phyloP scores from a whole-genome alignment of 2,329 filamentous ascomycete species.

The Aspergillus melleus region DNA sequence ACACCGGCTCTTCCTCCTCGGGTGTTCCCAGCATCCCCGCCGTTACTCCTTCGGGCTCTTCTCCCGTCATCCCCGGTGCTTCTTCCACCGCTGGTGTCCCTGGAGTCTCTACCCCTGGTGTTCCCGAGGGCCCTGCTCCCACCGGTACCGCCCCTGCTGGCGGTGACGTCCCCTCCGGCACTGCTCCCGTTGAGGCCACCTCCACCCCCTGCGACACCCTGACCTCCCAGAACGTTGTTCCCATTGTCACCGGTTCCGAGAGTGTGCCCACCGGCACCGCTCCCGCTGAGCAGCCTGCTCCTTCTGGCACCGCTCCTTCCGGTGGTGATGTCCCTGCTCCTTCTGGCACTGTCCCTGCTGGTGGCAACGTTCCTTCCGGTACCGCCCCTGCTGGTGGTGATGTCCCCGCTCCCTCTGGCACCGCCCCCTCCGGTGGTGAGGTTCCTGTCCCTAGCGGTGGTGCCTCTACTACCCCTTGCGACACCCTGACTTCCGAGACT shows the following conservation, averaged over 20 bases:
- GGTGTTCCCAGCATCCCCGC: slow-evolving; percentile 17
- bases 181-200: slow-evolving; percentile 4
- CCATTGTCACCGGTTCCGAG: slow-evolving; percentile 12
- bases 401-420: slow-evolving; percentile 6
- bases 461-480: slow-evolving; percentile 6
- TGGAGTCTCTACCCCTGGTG: slow-evolving; percentile 8
- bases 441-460: not conserved
- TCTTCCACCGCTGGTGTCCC: slow-evolving; percentile 13
- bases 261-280: slow-evolving; percentile 5
- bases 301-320: slow-evolving; percentile 11
- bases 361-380: not conserved
- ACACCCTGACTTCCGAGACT: slow-evolving; percentile 11
- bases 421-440: slow-evolving; percentile 3
- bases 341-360: slow-evolving; percentile 14
- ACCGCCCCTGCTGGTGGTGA: slow-evolving; percentile 6
- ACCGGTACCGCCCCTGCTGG: not conserved
- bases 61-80: slow-evolving; percentile 11
- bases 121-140: slow-evolving; percentile 13
- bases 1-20: slow-evolving; percentile 13
- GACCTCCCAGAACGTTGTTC: slow-evolving; percentile 10
- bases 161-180: not conserved
- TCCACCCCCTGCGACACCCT: slow-evolving; percentile 12
- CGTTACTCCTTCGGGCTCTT: slow-evolving; percentile 1
- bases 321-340: slow-evolving; percentile 9
- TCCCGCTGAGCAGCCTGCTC: slow-evolving; percentile 5